Conservation (phyloP, 2,329 filamentous ascomycete species). For the Hypoxylon sp. region DNA sequence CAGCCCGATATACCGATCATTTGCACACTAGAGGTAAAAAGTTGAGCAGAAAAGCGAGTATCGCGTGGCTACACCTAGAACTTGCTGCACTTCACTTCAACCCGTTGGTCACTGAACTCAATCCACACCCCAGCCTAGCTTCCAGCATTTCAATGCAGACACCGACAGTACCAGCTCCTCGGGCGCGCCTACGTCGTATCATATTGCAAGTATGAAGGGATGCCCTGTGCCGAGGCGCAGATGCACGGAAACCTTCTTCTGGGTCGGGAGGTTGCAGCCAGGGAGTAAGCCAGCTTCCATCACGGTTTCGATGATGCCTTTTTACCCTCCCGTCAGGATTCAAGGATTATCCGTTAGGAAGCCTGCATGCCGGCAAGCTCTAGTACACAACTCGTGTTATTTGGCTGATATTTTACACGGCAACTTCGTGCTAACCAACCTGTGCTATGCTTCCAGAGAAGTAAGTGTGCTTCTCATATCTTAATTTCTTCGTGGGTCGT, state of each 20-base stretch:
- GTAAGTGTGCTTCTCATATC: no score
- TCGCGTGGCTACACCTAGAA: constrained; percentile 15
- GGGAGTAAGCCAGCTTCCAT: constrained; percentile 3
- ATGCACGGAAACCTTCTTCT: constrained; percentile 42
- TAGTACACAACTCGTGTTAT: no score
- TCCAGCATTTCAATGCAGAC: no score
- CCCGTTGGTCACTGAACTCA: no score
- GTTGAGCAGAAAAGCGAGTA: constrained; percentile 3
- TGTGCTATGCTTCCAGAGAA: not conserved
- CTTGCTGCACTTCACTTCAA: not conserved
- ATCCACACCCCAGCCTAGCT: no score
- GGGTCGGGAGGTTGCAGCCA: constrained; percentile 41
- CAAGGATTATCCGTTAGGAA: not conserved
- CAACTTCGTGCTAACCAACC: constrained; percentile 9
- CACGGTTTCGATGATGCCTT: not conserved
- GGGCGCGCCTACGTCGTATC: constrained; percentile 26
- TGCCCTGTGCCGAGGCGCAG: constrained; percentile 39
- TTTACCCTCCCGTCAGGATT: not conserved
- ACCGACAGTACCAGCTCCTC: constrained; percentile 19
- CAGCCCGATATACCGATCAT: no score
- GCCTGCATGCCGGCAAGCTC: not conserved
- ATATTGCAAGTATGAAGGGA: constrained; percentile 19
- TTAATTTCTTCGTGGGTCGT: constrained; percentile 3
- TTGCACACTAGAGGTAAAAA: not conserved
- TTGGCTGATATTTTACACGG: no score